phyloP scores from a whole-genome alignment of 257 asterid species.

The Misopates orontium region DNA sequence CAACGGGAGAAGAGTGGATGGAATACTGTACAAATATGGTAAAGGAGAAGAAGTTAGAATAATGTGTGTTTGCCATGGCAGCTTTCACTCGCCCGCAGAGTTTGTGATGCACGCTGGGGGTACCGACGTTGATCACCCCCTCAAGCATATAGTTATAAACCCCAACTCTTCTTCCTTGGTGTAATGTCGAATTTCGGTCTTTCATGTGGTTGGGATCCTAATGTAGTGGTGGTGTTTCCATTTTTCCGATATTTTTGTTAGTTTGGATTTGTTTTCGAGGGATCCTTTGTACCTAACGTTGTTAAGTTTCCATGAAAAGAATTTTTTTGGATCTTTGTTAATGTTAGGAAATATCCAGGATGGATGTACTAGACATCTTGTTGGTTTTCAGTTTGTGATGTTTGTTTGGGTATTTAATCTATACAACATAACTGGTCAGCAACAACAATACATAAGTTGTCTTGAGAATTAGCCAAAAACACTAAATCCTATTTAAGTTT shows the following conservation, averaged over 20 bases:
- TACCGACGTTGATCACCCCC: slow-evolving; percentile 65
- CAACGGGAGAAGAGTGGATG: slow-evolving; percentile 80
- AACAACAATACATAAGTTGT: no score
- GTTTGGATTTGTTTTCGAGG: slow-evolving; percentile 8
- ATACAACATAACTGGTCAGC: no score
- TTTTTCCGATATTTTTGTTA: background rate
- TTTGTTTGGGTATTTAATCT: no score
- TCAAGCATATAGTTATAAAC: slow-evolving; percentile 85
- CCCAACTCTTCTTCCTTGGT: slow-evolving; percentile 54
- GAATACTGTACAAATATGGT: slow-evolving; percentile 77
- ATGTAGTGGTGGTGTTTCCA: background rate
- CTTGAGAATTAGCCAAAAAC: no score
- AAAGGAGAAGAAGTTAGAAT: slow-evolving; percentile 90
- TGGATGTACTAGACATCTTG: no score
- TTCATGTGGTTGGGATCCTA: background rate
- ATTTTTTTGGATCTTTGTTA: background rate
- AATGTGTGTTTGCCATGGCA: slow-evolving; percentile 98
- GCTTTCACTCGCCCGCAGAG: slow-evolving; percentile 82
- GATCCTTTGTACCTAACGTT: background rate
- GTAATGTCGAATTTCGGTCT: slow-evolving; percentile 26
- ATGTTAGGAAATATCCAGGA: no score
- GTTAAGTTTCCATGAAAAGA: background rate
- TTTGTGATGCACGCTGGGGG: slow-evolving; percentile 91
- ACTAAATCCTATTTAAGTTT: no score
- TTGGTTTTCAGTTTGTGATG: no score